Evolutionary conservation across 805 yeast genomes (phyloP), one percentile per base, ranked within the genome.

Genomic region (Teunomyces tritomae): DNA sequence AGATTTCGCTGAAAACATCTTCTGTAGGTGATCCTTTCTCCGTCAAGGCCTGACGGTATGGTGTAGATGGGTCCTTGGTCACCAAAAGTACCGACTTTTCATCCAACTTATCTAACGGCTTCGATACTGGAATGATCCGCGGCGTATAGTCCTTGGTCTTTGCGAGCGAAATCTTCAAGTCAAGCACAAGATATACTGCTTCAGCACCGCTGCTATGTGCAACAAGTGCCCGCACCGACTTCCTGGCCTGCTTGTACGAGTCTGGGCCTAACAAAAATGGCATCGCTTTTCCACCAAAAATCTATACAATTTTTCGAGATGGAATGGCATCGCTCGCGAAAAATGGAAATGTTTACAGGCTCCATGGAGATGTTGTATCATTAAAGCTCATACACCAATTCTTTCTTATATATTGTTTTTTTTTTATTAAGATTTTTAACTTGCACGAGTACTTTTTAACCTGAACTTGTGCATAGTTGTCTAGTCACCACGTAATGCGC

Each of bases 401-500:
- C 24, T 20, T 20, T 20, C 24, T 20, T 20, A 20, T 20, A 20
- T 20, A 37, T 29, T 8, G 24, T 16, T 24, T 17, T 39, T 14
- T 13, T 33, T 14, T 33, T n/a, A n/a, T n/a, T n/a, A n/a, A 33
- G 14, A 33, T 33, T 16, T 33, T 33, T 13, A 32, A 17, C 20
- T 17, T 17, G 20, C 3, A 17, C 20, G 20, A 17, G 20, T 17
- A 17, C 16, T 32, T 10, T 16, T 32, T 13, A 33, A 6, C 16
- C 20, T 7, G 28, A 10, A 8, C n/a, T 14, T 9, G 9, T 17
- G 24, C 32, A 10, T 11, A 28, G 28, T 16, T 14, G 10, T 11
- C 39, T 56, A 73, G 49, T 83, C 88, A 3, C 90, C 94, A 51
- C 90, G 80, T 50, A 91, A 73, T 2, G 97, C 97, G 53, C 92